Percentiles rank a stretch among this genome's conserved stretches.
Evolutionary conservation across 1,284 basidiomycete genomes (phyloP).

Genomic region (Dichomitus squalens): DNA sequence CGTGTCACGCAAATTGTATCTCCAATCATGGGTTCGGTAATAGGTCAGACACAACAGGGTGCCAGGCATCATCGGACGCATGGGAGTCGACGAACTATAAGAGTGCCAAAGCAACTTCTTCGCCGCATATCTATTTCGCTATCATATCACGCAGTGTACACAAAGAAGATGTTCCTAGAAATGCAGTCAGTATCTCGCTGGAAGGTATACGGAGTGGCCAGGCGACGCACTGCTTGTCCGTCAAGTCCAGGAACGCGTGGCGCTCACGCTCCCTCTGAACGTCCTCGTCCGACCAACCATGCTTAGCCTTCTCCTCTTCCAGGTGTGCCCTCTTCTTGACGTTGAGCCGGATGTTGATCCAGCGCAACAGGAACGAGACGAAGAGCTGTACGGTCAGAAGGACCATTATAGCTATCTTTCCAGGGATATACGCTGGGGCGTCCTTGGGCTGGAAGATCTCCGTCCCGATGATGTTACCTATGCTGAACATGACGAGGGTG

Average conservation of each 20-base stretch:
- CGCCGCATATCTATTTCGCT: background rate
- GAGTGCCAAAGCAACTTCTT: background rate
- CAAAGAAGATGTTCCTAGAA: slow-evolving; percentile 38
- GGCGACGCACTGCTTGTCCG: slow-evolving; percentile 55
- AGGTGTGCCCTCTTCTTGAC: slow-evolving; percentile 44
- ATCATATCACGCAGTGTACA: slow-evolving; percentile 37
- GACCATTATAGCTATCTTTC: slow-evolving; percentile 60
- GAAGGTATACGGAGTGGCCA: background rate
- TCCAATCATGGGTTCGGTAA: too few relatives aligned
- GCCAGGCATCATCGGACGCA: too few relatives aligned
- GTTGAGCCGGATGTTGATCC: slow-evolving; percentile 54
- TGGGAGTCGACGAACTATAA: background rate
- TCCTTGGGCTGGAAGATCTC: slow-evolving; percentile 62
- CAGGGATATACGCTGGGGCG: slow-evolving; percentile 60
- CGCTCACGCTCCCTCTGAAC: slow-evolving; percentile 56
- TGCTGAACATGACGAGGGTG: slow-evolving; percentile 52
- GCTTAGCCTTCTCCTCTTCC: slow-evolving; percentile 43
- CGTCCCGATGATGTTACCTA: slow-evolving; percentile 58
- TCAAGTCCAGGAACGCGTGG: slow-evolving; percentile 61
- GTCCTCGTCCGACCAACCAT: slow-evolving; percentile 57
- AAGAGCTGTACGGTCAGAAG: slow-evolving; percentile 52
- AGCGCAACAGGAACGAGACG: slow-evolving; percentile 52
- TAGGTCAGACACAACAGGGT: too few relatives aligned
- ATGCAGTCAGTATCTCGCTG: background rate
- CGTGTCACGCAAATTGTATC: background rate